These are phyloP conservation scores for Andrographis paniculata DNA, from an alignment of 305 asterid species.

Conservation along the genomic window DNA sequence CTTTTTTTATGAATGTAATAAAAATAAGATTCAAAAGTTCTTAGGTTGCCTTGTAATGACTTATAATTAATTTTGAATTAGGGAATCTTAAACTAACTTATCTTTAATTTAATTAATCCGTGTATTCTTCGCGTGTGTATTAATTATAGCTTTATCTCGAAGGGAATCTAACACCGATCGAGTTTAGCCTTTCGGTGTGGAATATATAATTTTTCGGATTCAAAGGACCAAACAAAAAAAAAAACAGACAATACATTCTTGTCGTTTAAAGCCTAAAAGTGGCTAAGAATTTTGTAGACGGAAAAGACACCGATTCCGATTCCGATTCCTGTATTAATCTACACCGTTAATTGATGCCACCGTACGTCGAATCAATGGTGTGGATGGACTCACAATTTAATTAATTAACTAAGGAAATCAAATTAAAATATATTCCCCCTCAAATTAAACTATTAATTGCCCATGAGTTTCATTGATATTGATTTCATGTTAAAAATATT, in stretches of 20 bases:
- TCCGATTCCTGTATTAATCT: not conserved
- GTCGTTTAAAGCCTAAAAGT: constrained; percentile 16
- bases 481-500: no score
- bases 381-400: no score
- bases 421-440: no score
- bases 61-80: no score
- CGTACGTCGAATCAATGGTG: no score
- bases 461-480: no score
- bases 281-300: not conserved
- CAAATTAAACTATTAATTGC: no score
- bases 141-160: not conserved
- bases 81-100: not conserved
- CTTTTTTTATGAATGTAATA: no score
- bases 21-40: no score
- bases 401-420: no score
- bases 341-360: no score
- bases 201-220: constrained; percentile 19
- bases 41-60: no score
- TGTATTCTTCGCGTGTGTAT: constrained; percentile 15
- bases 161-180: constrained; percentile 6
- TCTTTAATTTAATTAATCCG: not conserved
- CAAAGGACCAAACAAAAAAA: constrained; percentile 18
- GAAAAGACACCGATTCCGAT: not conserved
- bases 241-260: constrained; percentile 18
- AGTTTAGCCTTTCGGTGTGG: constrained; percentile 13